Evolutionary conservation across 495 filamentous ascomycete genomes (phyloP), one percentile per base, ranked within the genome.

Genomic region (Aspergillus nidulans): DNA sequence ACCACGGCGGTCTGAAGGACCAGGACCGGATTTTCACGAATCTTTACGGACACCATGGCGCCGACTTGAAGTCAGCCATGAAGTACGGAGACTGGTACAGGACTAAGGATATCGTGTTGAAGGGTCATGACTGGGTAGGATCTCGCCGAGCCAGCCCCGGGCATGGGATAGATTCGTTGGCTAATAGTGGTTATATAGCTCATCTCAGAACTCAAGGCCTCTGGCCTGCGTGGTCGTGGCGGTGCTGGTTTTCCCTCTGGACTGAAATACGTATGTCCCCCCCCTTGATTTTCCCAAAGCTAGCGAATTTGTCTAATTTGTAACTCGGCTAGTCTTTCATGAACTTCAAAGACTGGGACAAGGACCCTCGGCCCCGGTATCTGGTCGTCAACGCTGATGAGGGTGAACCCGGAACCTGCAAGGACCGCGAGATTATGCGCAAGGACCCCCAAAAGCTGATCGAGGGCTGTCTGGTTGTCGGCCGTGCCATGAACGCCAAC

Each of bases 331-430:
- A 97, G 92, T 96, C 91, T 46, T 98, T 98, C 80, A 98, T 98
- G 94, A 98, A 97, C 78, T 90, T 91, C 82, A 96, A 97, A 75
- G 95, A 90, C 70, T 98, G 94, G 95, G 91, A 97, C 63, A 96
- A 97, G 79, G 95, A 96, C 68, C 91, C 80, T 52, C 92, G 95
- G 71, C 95, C 95, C 55, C 85, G 94, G 53, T 98, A 98, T 65
- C 80, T 98, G 39, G 91, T 98, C 48, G 89, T 98, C 77, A 98
- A 98, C 64, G 94, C 94, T 60, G 94, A 98, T 69, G 94, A 98
- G 80, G 94, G 94, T 68, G 94, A 98, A 73, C 94, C 94, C 8
- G 94, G 94, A 68, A 98, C 94, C 28, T 98, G 94, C 86, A 98
- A 98, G 77, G 94, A 98, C 71, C 88, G 94, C 67, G 95, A 97